Base-by-base conservation (phyloP, 2,329 filamentous ascomycete genomes). In the Exophiala mesophila region DNA sequence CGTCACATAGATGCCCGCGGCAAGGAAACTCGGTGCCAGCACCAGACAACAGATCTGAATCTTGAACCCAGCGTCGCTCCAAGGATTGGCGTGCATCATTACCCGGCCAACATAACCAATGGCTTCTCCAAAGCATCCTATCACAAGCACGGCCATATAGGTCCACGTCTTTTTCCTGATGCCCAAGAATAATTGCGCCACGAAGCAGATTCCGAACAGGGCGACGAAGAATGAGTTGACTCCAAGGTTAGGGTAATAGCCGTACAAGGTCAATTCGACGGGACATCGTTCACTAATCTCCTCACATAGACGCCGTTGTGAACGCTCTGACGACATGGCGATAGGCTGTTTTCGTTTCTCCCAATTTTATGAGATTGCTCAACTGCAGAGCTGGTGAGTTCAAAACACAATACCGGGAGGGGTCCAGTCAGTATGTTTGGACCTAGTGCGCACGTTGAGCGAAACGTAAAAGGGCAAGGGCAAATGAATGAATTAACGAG, bases 41-140 rank as follows among this genome's bases (percentile, higher is more conserved):
- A 78, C 75, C 19, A 80, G 59, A 46, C 69, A 72, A 51, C 74
- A 71, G 39, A 80, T 74, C 49, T 71, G 76, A 50, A 73, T 54
- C 49, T 55, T 48, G 43, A 52, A 49, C 4, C 70, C 60, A 53
- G 79, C 76, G 34, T 73, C 67, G 3, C 70, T 59, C 63, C 74
- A 80, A 0, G 74, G 72, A 52, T 79, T 73, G 40, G 66, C 53
- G 58, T 75, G 61, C 59, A 80, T 65, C 51, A 75, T 59, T 16
- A 82, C 56, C 17, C 77, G 69, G 2, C 73, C 76, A 8, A 67
- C 62, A 54, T 82, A 82, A 4, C 78, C 78, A 0, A 77, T 57
- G 19, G 70, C 60, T 55, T 80, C 76, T 32, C 74, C 67, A 4
- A 71, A 49, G 5, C 71, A 66, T 44, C 9, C 72, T 63, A 21